Evolutionary conservation across 192 early-diverging fungal genomes (phyloP).

Genomic region (Cetraspora pellucida): DNA sequence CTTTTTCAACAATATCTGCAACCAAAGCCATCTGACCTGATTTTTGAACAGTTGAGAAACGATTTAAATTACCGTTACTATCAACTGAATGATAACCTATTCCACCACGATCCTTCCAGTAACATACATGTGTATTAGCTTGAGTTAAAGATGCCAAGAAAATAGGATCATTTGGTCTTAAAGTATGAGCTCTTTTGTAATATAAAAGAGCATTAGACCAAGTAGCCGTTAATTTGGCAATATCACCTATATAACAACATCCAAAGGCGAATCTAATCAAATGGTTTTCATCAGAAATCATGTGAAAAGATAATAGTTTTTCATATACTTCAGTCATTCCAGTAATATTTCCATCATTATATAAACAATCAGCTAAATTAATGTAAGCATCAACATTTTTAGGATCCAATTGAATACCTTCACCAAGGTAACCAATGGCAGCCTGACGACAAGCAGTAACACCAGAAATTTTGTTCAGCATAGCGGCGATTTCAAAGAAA

Average conservation of each 20-base stretch:
- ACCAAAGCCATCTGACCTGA: conserved; percentile 77
- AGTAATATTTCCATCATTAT: not conserved
- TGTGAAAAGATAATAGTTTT: not conserved
- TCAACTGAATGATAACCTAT: conserved; percentile 51
- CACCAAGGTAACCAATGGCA: not conserved
- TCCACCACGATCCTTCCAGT: conserved; percentile 82
- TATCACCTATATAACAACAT: not conserved
- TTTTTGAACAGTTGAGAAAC: conserved; percentile 24
- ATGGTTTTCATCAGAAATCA: not conserved
- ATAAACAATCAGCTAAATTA: too few relatives aligned
- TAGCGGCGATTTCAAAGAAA: not conserved
- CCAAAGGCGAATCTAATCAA: not conserved
- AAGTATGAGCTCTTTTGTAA: not conserved
- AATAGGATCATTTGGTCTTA: not conserved
- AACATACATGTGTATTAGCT: conserved; percentile 49
- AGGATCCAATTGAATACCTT: not conserved
- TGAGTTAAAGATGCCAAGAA: not conserved
- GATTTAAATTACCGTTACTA: conserved; percentile 31
- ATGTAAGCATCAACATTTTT: too few relatives aligned
- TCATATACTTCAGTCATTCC: not conserved
- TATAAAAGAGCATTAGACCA: not conserved
- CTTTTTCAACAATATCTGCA: conserved; percentile 76
- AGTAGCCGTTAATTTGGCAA: not conserved
- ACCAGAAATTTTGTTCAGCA: not conserved
- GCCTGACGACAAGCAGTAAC: too few relatives aligned